Evolutionary conservation across 2,329 filamentous ascomycete species (phyloP).

Genomic region (Venturia effusa): DNA sequence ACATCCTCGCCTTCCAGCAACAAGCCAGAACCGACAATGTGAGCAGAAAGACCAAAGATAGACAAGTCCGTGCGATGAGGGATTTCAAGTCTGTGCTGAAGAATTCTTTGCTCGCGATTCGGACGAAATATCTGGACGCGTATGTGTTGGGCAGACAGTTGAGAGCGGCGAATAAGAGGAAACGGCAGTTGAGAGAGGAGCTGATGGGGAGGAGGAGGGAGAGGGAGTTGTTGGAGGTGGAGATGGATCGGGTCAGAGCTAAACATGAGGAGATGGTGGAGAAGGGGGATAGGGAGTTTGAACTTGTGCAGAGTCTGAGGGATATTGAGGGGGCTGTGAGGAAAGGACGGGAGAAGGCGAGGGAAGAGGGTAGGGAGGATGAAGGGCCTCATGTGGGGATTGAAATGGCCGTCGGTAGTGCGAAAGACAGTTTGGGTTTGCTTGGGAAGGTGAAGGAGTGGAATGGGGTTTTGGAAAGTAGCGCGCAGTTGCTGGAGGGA

Average conservation of each 20-base stretch:
- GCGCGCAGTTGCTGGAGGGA: constrained; percentile 15
- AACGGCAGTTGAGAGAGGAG: constrained; percentile 33
- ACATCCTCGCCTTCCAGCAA: neutral
- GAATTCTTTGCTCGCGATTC: constrained; percentile 39
- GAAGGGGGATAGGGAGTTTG: constrained; percentile 14
- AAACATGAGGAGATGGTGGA: constrained; percentile 22
- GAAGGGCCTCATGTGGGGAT: constrained; percentile 22
- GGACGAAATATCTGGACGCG: constrained; percentile 41
- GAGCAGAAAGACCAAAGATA: constrained; percentile 29
- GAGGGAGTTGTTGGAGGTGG: constrained; percentile 38
- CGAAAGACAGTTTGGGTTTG: constrained; percentile 21
- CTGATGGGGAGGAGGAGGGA: constrained; percentile 37
- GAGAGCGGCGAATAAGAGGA: constrained; percentile 34
- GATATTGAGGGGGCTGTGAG: constrained; percentile 19
- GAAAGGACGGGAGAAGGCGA: constrained; percentile 17
- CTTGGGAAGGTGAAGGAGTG: constrained; percentile 22
- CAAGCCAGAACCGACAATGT: constrained; percentile 25
- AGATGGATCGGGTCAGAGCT: constrained; percentile 37
- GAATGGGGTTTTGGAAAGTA: constrained; percentile 23
- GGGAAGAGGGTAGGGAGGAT: constrained; percentile 15
- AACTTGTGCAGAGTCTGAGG: constrained; percentile 9
- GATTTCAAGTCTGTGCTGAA: constrained; percentile 38
- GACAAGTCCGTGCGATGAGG: constrained; percentile 36
- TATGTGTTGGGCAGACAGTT: constrained; percentile 34
- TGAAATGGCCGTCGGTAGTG: constrained; percentile 21